phyloP scores from a whole-genome alignment of 2,329 filamentous ascomycete species.

The Penicillium brevicompactum region DNA sequence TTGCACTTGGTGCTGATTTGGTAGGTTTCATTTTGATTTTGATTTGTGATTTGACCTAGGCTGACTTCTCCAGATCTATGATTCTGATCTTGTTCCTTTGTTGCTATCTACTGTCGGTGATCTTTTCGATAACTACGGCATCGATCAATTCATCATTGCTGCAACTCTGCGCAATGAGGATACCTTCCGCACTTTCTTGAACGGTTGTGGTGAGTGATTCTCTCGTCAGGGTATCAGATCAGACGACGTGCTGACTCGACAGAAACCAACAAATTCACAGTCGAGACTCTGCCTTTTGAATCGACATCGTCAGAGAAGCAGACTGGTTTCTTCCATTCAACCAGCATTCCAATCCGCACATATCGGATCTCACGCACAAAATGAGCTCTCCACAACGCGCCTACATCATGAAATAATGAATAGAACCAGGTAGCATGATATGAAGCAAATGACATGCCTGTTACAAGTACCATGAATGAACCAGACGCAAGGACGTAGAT shows the following conservation, averaged over 20 bases:
- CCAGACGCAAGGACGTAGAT: too few species aligned
- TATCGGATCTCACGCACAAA: conserved; percentile 33
- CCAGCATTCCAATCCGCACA: conserved; percentile 40
- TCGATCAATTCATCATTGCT: conserved; percentile 59
- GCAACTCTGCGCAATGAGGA: conserved; percentile 64
- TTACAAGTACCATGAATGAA: neutral
- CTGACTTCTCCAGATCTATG: conserved; percentile 57
- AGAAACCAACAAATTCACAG: conserved; percentile 39
- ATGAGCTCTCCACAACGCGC: neutral
- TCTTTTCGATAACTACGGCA: conserved; percentile 57
- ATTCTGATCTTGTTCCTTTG: conserved; percentile 59
- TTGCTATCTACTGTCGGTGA: conserved; percentile 58
- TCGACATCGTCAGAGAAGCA: conserved; percentile 48
- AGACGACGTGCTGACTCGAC: neutral
- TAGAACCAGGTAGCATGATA: neutral
- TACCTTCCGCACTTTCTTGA: conserved; percentile 61
- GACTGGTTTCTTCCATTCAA: conserved; percentile 51
- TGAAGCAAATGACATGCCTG: neutral
- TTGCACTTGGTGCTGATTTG: conserved; percentile 46
- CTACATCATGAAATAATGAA: conserved; percentile 6
- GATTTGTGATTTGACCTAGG: neutral
- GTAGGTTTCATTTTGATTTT: conserved; percentile 26
- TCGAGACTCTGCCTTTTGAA: conserved; percentile 44
- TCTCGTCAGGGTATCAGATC: neutral
- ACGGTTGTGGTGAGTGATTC: conserved; percentile 57